Percentiles rank a stretch among this genome's conserved stretches.
Evolutionary conservation across 495 filamentous ascomycete species (phyloP).

Genomic region (Penicilliopsis zonata): DNA sequence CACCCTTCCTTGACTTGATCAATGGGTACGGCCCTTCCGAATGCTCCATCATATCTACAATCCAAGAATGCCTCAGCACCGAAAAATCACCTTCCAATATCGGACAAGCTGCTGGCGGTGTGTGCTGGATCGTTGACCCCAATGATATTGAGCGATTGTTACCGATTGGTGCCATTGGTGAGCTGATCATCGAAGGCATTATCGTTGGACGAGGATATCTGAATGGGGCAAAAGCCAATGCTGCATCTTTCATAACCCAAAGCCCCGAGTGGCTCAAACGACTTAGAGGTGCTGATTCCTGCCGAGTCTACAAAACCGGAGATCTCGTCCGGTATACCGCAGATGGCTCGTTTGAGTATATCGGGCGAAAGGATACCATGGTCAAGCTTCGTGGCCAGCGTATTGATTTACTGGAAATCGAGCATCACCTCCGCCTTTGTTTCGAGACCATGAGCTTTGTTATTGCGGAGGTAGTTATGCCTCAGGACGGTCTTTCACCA

Average conservation of each 20-base stretch:
- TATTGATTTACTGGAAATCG: slow-evolving; percentile 1
- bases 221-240: slow-evolving; percentile 16
- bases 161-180: slow-evolving; percentile 23
- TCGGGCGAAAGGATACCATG: slow-evolving; percentile 23
- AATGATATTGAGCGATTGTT: slow-evolving; percentile 14
- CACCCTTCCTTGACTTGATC: slow-evolving; percentile 8
- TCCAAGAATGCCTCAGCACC: not conserved
- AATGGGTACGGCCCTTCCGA: slow-evolving; percentile 33
- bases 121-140: slow-evolving; percentile 27
- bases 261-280: slow-evolving; percentile 4
- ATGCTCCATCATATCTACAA: slow-evolving; percentile 19
- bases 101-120: slow-evolving; percentile 19
- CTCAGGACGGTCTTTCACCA: not conserved
- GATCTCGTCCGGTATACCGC: not conserved
- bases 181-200: slow-evolving; percentile 25
- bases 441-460: not conserved
- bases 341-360: slow-evolving; percentile 1
- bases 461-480: not conserved
- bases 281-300: not conserved
- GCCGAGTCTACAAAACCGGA: not conserved
- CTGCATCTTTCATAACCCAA: slow-evolving; percentile 13
- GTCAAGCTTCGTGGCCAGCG: slow-evolving; percentile 3
- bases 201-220: slow-evolving; percentile 26
- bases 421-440: not conserved
- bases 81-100: slow-evolving; percentile 11